Conservation (phyloP, 129 eudicot species). For the Ambrosia trifida region DNA sequence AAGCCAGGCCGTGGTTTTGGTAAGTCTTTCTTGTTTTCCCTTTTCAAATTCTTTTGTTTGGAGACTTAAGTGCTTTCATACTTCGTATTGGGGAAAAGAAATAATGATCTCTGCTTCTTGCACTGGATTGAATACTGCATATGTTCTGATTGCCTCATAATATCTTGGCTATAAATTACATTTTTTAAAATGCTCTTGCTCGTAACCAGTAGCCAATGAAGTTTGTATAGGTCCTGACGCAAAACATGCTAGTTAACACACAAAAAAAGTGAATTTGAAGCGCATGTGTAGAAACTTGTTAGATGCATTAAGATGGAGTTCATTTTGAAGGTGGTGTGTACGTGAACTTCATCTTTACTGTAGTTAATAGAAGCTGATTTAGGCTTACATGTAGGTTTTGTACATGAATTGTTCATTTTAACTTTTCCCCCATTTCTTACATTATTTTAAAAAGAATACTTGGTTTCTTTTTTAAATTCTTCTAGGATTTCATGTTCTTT, state of each 20-base stretch:
- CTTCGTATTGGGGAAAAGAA: neutral
- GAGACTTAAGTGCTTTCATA: neutral
- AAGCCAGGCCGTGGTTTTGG: slow-evolving; percentile 99
- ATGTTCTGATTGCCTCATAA: neutral
- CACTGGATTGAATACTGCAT: neutral
- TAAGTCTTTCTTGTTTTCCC: slow-evolving; percentile 35
- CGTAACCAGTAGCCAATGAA: neutral
- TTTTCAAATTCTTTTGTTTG: neutral
- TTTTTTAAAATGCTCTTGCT: neutral
- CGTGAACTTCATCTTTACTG: neutral
- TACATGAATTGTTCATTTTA: neutral
- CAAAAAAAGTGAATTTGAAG: neutral
- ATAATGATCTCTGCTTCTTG: slow-evolving; percentile 2
- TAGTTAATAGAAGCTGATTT: neutral
- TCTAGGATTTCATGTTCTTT: neutral
- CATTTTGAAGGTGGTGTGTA: neutral
- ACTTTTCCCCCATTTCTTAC: neutral
- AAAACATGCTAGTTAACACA: neutral
- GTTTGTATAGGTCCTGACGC: neutral
- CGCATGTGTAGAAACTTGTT: neutral
- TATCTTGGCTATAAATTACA: neutral
- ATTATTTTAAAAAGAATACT: neutral
- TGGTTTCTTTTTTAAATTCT: too few species aligned
- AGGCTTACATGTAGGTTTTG: neutral
- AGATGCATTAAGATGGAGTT: slow-evolving; percentile 3